A percentile compares a stretch with the other conserved stretches of the same genome.
Evolutionary conservation across 163 green algal species (phyloP).

Genomic region (Chlorella variabilis): DNA sequence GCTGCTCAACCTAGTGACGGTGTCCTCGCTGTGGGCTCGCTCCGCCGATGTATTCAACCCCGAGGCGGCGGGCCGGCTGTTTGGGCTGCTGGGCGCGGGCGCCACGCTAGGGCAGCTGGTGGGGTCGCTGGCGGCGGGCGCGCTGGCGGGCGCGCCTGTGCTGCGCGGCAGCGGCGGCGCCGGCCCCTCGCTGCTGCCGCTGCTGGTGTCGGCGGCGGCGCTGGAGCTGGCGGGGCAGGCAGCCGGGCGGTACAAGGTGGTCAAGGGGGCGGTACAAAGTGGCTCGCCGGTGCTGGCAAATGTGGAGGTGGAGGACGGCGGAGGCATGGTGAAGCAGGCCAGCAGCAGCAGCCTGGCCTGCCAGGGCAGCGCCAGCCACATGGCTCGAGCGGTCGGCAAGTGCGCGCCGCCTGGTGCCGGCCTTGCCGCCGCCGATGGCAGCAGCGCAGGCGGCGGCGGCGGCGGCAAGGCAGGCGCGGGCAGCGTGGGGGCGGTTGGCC

Average conservation of each 20-base stretch:
- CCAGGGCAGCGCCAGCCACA: not conserved
- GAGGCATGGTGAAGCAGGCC: not conserved
- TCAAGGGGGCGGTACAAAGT: not conserved
- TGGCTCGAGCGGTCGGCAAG: not conserved
- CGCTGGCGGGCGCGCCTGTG: conserved; percentile 10
- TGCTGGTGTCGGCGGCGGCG: conserved; percentile 36
- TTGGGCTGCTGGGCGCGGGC: conserved; percentile 76
- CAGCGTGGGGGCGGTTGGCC: not conserved
- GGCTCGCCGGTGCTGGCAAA: not conserved
- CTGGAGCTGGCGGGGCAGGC: conserved; percentile 35
- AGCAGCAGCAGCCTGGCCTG: not conserved
- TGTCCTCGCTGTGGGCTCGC: conserved; percentile 76
- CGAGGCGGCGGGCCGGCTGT: conserved; percentile 65
- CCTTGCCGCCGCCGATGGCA: too few relatives aligned
- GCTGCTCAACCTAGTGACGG: conserved; percentile 76
- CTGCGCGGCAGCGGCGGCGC: not conserved
- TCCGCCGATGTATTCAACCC: conserved; percentile 79
- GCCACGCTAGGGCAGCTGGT: conserved; percentile 67
- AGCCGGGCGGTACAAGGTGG: not conserved
- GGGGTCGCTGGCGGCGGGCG: conserved; percentile 53
- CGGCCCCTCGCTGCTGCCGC: conserved; percentile 31
- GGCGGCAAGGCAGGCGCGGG: not conserved
- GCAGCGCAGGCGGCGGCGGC: too few relatives aligned
- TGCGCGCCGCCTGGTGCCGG: too few relatives aligned
- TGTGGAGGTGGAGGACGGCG: not conserved